Evolutionary conservation across 768 basidiomycete species (phyloP).

Genomic region (Chalciporus piperatus): DNA sequence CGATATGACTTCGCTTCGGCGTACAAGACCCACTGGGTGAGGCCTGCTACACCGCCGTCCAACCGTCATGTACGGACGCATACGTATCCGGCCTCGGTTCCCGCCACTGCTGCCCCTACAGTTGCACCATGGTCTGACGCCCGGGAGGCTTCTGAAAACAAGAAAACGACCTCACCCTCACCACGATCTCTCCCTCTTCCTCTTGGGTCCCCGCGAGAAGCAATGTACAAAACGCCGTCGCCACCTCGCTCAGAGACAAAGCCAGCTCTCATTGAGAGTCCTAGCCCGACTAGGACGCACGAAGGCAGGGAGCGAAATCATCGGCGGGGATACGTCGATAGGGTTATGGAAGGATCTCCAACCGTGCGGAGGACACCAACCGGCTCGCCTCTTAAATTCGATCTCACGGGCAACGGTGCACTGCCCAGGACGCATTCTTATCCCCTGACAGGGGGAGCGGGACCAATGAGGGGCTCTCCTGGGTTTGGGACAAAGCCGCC

Average conservation of each 20-base stretch:
- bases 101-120: constrained; percentile 32
- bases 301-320: constrained; percentile 44
- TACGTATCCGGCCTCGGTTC: constrained; percentile 46
- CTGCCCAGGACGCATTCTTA: constrained; percentile 38
- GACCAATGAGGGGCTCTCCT: constrained; percentile 9
- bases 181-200: constrained; percentile 10
- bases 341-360: constrained; percentile 28
- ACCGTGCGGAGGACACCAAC: constrained; percentile 47
- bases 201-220: constrained; percentile 23
- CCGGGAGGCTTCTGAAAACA: not conserved
- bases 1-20: constrained; percentile 60
- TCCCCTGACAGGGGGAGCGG: constrained; percentile 20
- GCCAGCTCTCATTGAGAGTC: constrained; percentile 3
- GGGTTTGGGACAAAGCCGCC: constrained; percentile 8
- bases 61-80: constrained; percentile 38
- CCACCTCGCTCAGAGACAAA: constrained; percentile 11
- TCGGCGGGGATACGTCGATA: constrained; percentile 56
- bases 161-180: constrained; percentile 1
- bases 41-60: constrained; percentile 1
- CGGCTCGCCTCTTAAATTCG: constrained; percentile 39
- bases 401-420: constrained; percentile 18
- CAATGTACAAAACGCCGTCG: constrained; percentile 6
- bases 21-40: constrained; percentile 38
- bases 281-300: constrained; percentile 6
- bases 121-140: constrained; percentile 40